These are phyloP conservation scores for Paraleonurus japonicus DNA, from an alignment of 257 asterid genomes.

Conservation along the genomic window DNA sequence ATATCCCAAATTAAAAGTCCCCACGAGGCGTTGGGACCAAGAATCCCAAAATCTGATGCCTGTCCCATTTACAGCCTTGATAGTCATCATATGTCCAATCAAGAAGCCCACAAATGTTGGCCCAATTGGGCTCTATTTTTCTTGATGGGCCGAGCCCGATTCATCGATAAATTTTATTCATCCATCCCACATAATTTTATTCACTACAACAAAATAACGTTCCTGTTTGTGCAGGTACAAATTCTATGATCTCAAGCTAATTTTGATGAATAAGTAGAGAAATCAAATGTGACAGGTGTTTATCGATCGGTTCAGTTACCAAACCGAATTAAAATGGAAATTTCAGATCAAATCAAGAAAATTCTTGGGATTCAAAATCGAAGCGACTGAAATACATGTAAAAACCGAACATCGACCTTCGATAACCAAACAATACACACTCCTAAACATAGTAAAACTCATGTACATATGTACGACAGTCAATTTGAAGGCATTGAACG, in stretches of 20 bases:
- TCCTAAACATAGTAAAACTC: background rate
- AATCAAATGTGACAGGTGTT: background rate
- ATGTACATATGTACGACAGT: background rate
- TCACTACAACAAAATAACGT: background rate
- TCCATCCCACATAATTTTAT: background rate
- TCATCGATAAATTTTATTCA: background rate
- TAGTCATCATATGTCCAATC: constrained; percentile 22
- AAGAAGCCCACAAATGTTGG: constrained; percentile 17
- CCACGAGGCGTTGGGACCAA: constrained; percentile 25
- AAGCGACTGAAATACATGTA: background rate
- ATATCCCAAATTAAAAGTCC: background rate
- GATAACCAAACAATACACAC: background rate
- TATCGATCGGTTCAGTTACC: background rate
- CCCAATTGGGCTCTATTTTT: constrained; percentile 2
- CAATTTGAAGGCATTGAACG: background rate
- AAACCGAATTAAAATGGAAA: background rate
- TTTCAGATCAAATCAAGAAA: background rate
- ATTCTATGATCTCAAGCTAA: background rate
- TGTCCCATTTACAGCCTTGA: constrained; percentile 12
- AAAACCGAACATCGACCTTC: background rate
- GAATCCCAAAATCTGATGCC: constrained; percentile 20
- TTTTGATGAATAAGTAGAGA: background rate
- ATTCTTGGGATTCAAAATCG: background rate
- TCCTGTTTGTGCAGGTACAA: background rate
- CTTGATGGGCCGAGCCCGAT: constrained; percentile 7